phyloP scores from a whole-genome alignment of 768 basidiomycete species.

The Macrolepiota albuminosa region DNA sequence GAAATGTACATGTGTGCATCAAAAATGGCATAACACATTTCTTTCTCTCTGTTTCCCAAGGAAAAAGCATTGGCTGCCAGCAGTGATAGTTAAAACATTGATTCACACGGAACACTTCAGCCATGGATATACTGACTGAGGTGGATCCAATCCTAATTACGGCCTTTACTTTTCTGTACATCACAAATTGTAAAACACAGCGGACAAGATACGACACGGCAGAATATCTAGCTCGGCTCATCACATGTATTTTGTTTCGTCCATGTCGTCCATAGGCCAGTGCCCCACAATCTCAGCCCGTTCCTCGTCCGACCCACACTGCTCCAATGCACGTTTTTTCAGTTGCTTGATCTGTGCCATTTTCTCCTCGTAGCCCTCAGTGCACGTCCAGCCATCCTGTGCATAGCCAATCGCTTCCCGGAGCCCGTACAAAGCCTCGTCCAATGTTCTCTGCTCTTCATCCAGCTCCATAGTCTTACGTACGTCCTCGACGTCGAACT shows the following conservation, averaged over 20 bases:
- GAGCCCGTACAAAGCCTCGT: conserved; percentile 23
- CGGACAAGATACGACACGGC: too few species aligned
- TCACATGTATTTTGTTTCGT: conserved; percentile 43
- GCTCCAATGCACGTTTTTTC: conserved; percentile 22
- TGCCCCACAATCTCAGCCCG: conserved; percentile 32
- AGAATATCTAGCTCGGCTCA: not conserved
- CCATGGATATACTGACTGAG: too few species aligned
- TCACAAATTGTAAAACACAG: too few species aligned
- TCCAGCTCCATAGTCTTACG: conserved; percentile 34
- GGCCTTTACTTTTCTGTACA: too few species aligned
- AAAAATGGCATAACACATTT: too few species aligned
- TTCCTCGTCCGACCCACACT: conserved; percentile 26
- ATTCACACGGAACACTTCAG: too few species aligned
- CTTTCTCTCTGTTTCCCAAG: too few species aligned
- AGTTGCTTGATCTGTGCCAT: conserved; percentile 25
- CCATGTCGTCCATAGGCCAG: conserved; percentile 47
- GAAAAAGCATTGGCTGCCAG: too few species aligned
- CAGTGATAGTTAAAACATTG: too few species aligned
- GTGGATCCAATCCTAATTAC: too few species aligned
- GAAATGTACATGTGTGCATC: too few species aligned
- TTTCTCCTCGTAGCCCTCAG: conserved; percentile 35
- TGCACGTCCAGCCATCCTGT: conserved; percentile 39
- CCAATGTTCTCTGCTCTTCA: conserved; percentile 23
- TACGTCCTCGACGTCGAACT: conserved; percentile 42
- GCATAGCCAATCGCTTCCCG: conserved; percentile 27